phyloP scores from a whole-genome alignment of 2,329 filamentous ascomycete species.

The Verticillium zaregamsianum region DNA sequence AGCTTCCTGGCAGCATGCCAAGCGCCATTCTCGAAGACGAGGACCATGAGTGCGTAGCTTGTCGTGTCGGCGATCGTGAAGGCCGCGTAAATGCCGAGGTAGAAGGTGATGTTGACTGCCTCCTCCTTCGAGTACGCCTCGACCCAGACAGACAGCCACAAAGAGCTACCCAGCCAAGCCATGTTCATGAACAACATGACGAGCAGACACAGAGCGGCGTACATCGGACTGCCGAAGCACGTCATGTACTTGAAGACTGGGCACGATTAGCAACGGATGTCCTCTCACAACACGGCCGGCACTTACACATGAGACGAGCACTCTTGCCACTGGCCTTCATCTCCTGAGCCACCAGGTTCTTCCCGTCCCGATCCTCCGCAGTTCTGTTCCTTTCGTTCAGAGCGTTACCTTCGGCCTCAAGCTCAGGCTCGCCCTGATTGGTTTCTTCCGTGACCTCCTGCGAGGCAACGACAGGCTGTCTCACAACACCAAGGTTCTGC shows the following conservation, averaged over 20 bases:
- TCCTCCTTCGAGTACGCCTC: conserved; percentile 42
- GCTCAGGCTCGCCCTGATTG: conserved; percentile 24
- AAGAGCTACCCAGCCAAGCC: conserved; percentile 35
- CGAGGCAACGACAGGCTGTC: conserved; percentile 38
- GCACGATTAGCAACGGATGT: conserved; percentile 11
- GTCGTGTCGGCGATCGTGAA: conserved; percentile 39
- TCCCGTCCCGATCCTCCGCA: conserved; percentile 28
- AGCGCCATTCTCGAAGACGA: conserved; percentile 49
- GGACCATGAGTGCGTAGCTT: conserved; percentile 35
- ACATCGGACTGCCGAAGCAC: conserved; percentile 42
- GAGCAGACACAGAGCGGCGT: conserved; percentile 33
- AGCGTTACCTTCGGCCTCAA: conserved; percentile 22
- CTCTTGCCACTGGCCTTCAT: conserved; percentile 40
- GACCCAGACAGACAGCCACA: conserved; percentile 51
- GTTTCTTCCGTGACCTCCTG: conserved; percentile 30
- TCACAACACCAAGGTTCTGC: conserved; percentile 39
- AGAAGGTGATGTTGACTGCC: conserved; percentile 42
- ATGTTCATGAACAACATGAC: conserved; percentile 36
- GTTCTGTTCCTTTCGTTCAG: conserved; percentile 26
- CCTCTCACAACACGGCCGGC: background rate
- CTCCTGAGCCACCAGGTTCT: conserved; percentile 43
- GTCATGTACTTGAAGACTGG: conserved; percentile 46
- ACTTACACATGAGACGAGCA: conserved; percentile 39
- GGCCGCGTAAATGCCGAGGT: conserved; percentile 47
- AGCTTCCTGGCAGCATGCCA: conserved; percentile 52